Base-by-base conservation (phyloP, 495 filamentous ascomycete genomes). In the Zalerion maritima region DNA sequence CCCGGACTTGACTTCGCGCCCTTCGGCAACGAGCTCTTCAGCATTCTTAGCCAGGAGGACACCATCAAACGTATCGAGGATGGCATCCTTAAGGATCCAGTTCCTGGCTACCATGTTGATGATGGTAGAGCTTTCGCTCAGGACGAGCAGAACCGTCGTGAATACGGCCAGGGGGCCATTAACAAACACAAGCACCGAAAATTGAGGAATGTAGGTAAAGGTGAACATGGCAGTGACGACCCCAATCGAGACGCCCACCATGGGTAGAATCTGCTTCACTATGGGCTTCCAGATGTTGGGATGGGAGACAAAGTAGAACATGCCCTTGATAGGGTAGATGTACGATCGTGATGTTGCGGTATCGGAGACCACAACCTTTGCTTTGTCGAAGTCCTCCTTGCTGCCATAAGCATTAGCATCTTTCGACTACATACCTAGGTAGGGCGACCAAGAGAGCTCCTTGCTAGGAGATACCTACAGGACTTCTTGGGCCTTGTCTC, bases 1-100 rank as follows among this genome's bases (percentile, higher is more conserved):
- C 2, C 54, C 52, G 1, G 53, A 44, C 34, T 76, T 74, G 29
- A 94, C 34, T 44, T 83, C 60, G n/a, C 89, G 65, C 0, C 83
- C 80, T 26, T 75, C 64, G 0, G 62, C 54, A 5, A 97, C 71
- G 2, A 94, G 54, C 34, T 28, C 47, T 9, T 44, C 69, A 46
- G 62, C 55, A 13, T 64, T 62, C 21, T 58, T 58, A 6, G 66
- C 55, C 0, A 86, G 36, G 6, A 87, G 57, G 0, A 80, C 77
- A 9, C 77, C 83, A 45, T 97, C 89, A 40, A 97, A 97, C 3
- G 82, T 89, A 47, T 97, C 86, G 14, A 89, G 56, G 4, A 94
- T 62, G 0, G 79, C 75, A 23, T 83, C 81, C 29, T 80, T 71
- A 14, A 91, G 64, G 31, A 94, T 45, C 34, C 83, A 87, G 21